Conservation (phyloP, 2,329 filamentous ascomycete species). For the Orbilia oligospora region DNA sequence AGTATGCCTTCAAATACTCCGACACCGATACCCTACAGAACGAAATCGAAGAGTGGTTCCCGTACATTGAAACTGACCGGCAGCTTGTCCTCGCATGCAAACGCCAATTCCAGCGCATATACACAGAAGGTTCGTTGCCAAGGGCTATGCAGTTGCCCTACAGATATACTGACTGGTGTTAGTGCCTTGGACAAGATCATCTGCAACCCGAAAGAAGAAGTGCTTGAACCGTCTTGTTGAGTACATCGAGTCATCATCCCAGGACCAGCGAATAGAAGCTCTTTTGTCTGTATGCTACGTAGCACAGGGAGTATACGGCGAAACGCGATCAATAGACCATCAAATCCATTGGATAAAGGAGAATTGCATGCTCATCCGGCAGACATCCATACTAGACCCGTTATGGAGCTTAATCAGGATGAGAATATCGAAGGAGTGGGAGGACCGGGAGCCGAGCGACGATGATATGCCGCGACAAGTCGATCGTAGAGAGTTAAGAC, state of each 20-base stretch:
- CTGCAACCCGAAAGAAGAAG: slow-evolving; percentile 64
- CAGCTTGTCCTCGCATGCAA: slow-evolving; percentile 82
- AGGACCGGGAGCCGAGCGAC: slow-evolving; percentile 61
- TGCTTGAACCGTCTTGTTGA: slow-evolving; percentile 68
- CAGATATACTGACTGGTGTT: slow-evolving; percentile 71
- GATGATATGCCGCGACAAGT: slow-evolving; percentile 50
- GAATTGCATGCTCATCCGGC: slow-evolving; percentile 62
- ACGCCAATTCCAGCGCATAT: slow-evolving; percentile 76
- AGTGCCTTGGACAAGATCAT: slow-evolving; percentile 75
- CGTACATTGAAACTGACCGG: slow-evolving; percentile 89
- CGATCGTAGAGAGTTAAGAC: slow-evolving; percentile 63
- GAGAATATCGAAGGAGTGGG: slow-evolving; percentile 62
- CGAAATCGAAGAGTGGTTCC: slow-evolving; percentile 98
- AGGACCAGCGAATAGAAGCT: slow-evolving; percentile 68
- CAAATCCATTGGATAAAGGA: slow-evolving; percentile 63
- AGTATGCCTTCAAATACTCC: slow-evolving; percentile 87
- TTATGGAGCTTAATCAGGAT: slow-evolving; percentile 63
- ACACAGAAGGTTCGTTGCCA: slow-evolving; percentile 73
- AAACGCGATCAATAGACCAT: slow-evolving; percentile 65
- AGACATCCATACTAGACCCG: slow-evolving; percentile 61
- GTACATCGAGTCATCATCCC: slow-evolving; percentile 67
- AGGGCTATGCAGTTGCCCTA: slow-evolving; percentile 71
- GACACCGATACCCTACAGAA: slow-evolving; percentile 82
- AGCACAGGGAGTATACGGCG: slow-evolving; percentile 65
- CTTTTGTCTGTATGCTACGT: slow-evolving; percentile 70